phyloP scores from a whole-genome alignment of 805 yeast genomes.

The Lipomyces kockii region DNA sequence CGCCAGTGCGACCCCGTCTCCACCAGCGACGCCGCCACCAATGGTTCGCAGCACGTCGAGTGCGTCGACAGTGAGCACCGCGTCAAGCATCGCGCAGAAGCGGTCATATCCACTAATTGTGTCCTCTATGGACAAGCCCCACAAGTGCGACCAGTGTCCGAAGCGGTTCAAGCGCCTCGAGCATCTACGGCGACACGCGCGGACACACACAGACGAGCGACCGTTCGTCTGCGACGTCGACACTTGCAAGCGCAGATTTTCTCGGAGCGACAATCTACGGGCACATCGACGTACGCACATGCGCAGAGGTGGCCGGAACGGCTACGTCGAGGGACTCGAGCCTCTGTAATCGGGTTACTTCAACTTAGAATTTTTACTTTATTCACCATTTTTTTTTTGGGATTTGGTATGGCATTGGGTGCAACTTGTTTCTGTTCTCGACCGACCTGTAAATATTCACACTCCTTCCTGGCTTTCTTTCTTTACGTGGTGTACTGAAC shows the following conservation, averaged over 20 bases:
- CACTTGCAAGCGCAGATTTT: slow-evolving; percentile 36
- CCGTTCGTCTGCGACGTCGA: slow-evolving; percentile 55
- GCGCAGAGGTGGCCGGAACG: slow-evolving; percentile 50
- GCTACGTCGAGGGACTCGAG: slow-evolving; percentile 47
- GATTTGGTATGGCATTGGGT: slow-evolving; percentile 6
- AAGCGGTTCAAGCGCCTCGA: slow-evolving; percentile 50
- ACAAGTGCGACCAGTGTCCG: slow-evolving; percentile 45
- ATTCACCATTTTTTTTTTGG: neutral
- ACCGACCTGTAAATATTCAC: neutral
- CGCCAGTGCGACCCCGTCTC: slow-evolving; percentile 29
- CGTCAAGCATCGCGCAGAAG: slow-evolving; percentile 2
- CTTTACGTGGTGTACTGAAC: neutral
- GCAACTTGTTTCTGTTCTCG: neutral
- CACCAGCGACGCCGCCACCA: slow-evolving; percentile 36
- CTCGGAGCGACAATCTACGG: slow-evolving; percentile 65
- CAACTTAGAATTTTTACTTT: neutral
- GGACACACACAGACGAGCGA: slow-evolving; percentile 78
- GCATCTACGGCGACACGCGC: slow-evolving; percentile 58
- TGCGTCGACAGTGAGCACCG: slow-evolving; percentile 15
- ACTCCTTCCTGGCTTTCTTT: neutral
- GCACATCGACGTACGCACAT: slow-evolving; percentile 77
- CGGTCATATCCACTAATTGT: slow-evolving; percentile 26
- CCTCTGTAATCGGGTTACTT: neutral
- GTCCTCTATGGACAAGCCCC: slow-evolving; percentile 43
- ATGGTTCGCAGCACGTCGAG: slow-evolving; percentile 23